Evolutionary conservation across 805 yeast species (phyloP), one percentile per base, ranked within the genome.

Genomic region (Torulaspora maleeae): DNA sequence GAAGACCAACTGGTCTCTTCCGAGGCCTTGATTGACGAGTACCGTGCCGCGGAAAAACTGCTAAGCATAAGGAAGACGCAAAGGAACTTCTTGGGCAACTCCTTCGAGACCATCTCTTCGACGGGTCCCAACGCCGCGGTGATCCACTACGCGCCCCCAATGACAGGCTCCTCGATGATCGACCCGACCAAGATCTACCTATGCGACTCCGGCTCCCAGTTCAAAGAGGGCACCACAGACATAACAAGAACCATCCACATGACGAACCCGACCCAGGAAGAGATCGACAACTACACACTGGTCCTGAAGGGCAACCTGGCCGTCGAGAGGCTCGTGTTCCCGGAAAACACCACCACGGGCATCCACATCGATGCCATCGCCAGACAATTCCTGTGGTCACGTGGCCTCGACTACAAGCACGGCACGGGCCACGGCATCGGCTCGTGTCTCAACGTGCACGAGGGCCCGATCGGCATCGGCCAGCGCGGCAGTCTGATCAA

Each of bases 401-500:
- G 79, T 42, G 98, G 98, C 0, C 70, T 87, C 39, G 93, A 86
- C 62, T 93, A 86, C 63, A 78, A 82, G 51, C 99, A 93, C 66
- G 98, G 99, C 8, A 88, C 98, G 0, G 96, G 98, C 1, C 99
- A 93, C 66, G 99, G 99, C 4, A 85, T 93, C n/a, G 98, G 96
- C 2, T 76, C 90, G 16, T 91, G 76, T 61, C 78, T 95, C 37
- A 83, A 84, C 63, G 98, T 93, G 13, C 99, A 93, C 63, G 96
- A 95, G 60, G 93, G 95, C 0, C 98, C 98, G 1, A 76, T 91
- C 44, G 95, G 90, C 12, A 80, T 93, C 48, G 86, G 84, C 47
- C 70, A 64, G 60, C 72, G 74, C 56, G 66, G 71, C 20, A 69
- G 74, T 12, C 67, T 77, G 20, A 67, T 71, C 27, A 71, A 76